Base-by-base conservation (phyloP, 1,139 yeast species). In the Saccharomyces uvarum region DNA sequence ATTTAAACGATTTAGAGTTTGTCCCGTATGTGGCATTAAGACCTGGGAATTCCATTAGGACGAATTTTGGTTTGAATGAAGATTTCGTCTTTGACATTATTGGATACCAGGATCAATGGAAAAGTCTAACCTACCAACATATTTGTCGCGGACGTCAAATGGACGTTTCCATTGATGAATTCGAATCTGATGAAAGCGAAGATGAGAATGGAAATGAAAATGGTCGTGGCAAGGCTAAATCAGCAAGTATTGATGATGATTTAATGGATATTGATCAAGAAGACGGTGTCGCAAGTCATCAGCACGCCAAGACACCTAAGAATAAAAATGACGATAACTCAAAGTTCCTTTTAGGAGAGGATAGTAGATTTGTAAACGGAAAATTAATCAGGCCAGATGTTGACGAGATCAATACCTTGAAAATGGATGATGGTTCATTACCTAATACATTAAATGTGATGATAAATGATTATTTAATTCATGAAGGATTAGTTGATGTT, bases 41-140 rank as follows among this genome's bases (percentile, higher is more conserved):
- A 28, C 70, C 75, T 6, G 81, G 81, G 53, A 78, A 77, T 58
- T 65, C 75, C 1, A 74, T 87, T 1, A 73, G 71, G 14, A 80
- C 95, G 3, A 91, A 90, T 67, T 86, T 91, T 63, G 97, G 97
- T 1, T 64, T 73, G 11, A 60, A 63, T 42, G 70, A 70, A 47
- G 82, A 82, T 54, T 90, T 90, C 67, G 74, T 77, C 54, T 90
- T 83, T 68, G 89, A 90, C 67, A 86, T 90, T 59, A 78, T 79
- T 53, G 78, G 79, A 56, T 86, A 87, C 68, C 81, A 86, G 51
- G 76, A 78, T 48, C 73, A 69, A 42, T 73, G 77, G 67, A 77
- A 77, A 60, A 58, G 60, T 13, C 64, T 62, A 44, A 57, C 70
- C 41, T 66, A 65, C 42, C 59, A 62, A 32, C 63, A 66, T 51